These are phyloP conservation scores for Candida palmyrensis DNA, from an alignment of 805 yeast species.

Conservation along the genomic window DNA sequence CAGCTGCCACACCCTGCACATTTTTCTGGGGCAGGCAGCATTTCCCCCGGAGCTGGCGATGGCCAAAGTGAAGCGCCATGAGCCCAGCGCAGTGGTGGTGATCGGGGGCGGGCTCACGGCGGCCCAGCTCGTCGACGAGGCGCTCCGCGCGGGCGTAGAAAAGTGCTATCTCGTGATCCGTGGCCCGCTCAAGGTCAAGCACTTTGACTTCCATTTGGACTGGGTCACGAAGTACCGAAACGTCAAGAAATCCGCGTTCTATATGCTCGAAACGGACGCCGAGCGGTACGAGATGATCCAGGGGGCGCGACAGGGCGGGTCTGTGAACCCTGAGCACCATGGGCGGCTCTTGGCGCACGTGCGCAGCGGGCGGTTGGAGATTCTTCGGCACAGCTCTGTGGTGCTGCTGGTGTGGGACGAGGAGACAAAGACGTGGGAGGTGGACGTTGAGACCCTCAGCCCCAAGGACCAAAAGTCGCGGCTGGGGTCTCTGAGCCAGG, in stretches of 20 bases:
- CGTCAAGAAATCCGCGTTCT: constrained; percentile 38
- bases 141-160: constrained; percentile 22
- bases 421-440: constrained; percentile 18
- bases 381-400: constrained; percentile 25
- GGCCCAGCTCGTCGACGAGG: constrained; percentile 40
- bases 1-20: constrained; percentile 34
- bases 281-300: constrained; percentile 36
- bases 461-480: constrained; percentile 6
- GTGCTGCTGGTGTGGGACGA: constrained; percentile 20
- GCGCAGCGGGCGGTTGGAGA: constrained; percentile 22
- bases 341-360: constrained; percentile 24
- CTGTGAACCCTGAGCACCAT: constrained; percentile 41
- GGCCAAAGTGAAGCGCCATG: constrained; percentile 8
- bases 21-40: constrained; percentile 19
- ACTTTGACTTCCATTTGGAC: constrained; percentile 44
- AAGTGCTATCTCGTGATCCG: constrained; percentile 31
- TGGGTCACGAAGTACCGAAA: constrained; percentile 48
- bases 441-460: constrained; percentile 8
- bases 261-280: constrained; percentile 38
- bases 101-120: constrained; percentile 46
- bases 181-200: constrained; percentile 37
- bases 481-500: constrained; percentile 4
- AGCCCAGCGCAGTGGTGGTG: constrained; percentile 20
- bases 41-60: constrained; percentile 16
- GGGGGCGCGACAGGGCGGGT: constrained; percentile 42